Conservation (phyloP, 202 grass and related monocot species). For the Schoenoplectus tabernaemontani region DNA sequence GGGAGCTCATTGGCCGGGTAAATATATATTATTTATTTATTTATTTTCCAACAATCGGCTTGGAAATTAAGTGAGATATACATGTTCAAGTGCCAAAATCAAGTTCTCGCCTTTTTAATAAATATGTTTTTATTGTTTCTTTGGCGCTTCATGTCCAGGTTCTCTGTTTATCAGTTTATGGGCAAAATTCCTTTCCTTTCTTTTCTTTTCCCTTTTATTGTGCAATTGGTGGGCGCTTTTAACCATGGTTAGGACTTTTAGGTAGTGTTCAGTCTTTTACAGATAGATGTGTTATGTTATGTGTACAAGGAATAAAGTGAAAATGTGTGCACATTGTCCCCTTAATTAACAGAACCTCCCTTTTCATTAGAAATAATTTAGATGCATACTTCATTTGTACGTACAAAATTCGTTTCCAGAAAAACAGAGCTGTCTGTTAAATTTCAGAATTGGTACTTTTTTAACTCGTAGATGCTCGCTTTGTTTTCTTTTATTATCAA, state of each 20-base stretch:
- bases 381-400: no score
- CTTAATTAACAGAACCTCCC: not conserved
- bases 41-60: not conserved
- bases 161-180: not conserved
- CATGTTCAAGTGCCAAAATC: not conserved
- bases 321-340: not conserved
- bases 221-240: not conserved
- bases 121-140: not conserved
- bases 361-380: not conserved
- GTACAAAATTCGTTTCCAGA: no score
- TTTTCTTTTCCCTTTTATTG: not conserved
- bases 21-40: not conserved
- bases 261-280: not conserved
- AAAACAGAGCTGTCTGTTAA: no score
- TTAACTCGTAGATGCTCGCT: not conserved
- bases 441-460: not conserved
- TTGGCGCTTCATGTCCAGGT: not conserved
- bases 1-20: constrained; percentile 84
- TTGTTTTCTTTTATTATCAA: not conserved
- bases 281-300: not conserved
- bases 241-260: not conserved
- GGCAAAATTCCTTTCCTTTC: not conserved
- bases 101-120: not conserved
- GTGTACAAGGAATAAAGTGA: not conserved
- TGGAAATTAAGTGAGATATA: not conserved